phyloP scores from a whole-genome alignment of 306 rosid species.

The Gastrolobium bilobum region DNA sequence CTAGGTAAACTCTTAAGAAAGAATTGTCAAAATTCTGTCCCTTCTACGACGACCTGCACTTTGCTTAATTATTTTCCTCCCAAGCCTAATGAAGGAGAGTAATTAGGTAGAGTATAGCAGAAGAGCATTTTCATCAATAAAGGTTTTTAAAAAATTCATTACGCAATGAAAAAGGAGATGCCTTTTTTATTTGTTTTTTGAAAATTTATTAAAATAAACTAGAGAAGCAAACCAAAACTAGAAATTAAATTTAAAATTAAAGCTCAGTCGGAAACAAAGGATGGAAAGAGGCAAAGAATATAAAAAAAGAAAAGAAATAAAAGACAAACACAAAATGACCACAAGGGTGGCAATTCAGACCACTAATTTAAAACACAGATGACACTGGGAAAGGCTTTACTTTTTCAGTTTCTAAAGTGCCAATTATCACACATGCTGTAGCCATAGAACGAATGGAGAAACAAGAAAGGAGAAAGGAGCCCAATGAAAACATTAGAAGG shows the following conservation, averaged over 20 bases:
- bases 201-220: background rate
- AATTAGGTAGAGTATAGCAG: background rate
- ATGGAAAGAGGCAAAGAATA: constrained; percentile 9
- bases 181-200: background rate
- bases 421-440: background rate
- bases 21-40: background rate
- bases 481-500: too few species aligned
- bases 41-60: background rate
- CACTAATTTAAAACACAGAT: constrained; percentile 6
- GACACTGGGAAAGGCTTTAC: constrained; percentile 13
- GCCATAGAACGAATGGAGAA: background rate
- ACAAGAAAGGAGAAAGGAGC: too few species aligned
- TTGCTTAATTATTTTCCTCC: background rate
- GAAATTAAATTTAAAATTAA: background rate
- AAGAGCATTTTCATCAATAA: background rate
- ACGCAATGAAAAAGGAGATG: background rate
- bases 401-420: background rate
- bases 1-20: background rate
- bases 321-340: constrained; percentile 28
- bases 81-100: background rate
- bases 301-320: background rate
- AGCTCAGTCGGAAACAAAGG: background rate
- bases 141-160: background rate
- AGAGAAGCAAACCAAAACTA: background rate
- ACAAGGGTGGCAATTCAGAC: background rate